Evolutionary conservation across 2,329 filamentous ascomycete genomes (phyloP).

Genomic region (Aureobasidium sp.): DNA sequence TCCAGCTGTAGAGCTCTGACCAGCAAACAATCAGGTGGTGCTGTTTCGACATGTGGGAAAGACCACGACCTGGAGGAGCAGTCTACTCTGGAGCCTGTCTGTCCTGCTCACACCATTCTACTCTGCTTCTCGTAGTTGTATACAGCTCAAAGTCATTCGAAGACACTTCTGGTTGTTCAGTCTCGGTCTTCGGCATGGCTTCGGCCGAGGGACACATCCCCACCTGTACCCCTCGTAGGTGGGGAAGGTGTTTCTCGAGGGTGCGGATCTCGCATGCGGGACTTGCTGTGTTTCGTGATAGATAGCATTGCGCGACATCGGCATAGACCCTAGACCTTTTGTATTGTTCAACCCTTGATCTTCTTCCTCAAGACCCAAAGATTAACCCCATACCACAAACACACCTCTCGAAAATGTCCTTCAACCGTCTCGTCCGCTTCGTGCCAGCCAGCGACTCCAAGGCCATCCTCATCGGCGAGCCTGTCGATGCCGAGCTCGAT

Average conservation of each 20-base stretch:
- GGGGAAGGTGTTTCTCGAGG: not conserved
- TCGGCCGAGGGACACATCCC: not conserved
- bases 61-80: not conserved
- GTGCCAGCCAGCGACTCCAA: conserved; percentile 19
- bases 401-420: conserved; percentile 15
- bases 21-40: conserved; percentile 6
- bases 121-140: too few relatives aligned
- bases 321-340: not conserved
- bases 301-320: conserved; percentile 4
- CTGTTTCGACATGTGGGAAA: not conserved
- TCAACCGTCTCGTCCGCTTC: conserved; percentile 19
- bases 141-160: not conserved
- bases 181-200: conserved; percentile 1
- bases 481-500: conserved; percentile 42
- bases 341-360: not conserved
- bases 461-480: conserved; percentile 18
- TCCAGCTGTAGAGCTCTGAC: conserved; percentile 8
- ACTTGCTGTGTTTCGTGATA: conserved; percentile 3
- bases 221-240: conserved; percentile 9
- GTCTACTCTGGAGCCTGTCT: not conserved
- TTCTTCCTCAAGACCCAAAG: not conserved
- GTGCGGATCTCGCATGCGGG: conserved; percentile 1
- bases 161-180: not conserved
- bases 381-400: not conserved
- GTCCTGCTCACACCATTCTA: not conserved